These are phyloP conservation scores for Aspergillus biplanus DNA, from an alignment of 495 filamentous ascomycete species.

Conservation along the genomic window DNA sequence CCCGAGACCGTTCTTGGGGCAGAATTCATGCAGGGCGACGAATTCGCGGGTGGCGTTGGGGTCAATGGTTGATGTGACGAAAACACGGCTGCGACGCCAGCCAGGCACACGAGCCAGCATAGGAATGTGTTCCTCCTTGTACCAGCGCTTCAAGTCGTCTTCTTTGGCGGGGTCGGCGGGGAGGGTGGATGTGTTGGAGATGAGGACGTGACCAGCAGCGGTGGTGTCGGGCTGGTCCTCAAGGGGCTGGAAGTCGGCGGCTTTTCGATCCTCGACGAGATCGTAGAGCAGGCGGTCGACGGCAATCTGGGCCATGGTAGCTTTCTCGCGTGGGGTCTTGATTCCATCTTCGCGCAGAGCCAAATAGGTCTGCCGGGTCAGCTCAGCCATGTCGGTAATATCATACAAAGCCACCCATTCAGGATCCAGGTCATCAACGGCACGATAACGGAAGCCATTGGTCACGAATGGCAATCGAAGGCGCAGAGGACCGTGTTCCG, in stretches of 20 bases:
- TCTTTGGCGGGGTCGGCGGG: constrained; percentile 56
- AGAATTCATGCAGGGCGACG: constrained; percentile 72
- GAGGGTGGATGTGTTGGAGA: constrained; percentile 63
- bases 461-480: constrained; percentile 71
- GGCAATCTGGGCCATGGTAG: constrained; percentile 73
- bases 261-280: constrained; percentile 56
- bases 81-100: constrained; percentile 71
- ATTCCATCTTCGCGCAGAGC: constrained; percentile 64
- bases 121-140: constrained; percentile 69
- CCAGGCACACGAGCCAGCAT: constrained; percentile 74
- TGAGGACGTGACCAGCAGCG: constrained; percentile 61
- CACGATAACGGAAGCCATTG: constrained; percentile 79
- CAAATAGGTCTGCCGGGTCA: constrained; percentile 68
- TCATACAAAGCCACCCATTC: constrained; percentile 82
- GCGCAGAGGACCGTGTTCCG: constrained; percentile 80
- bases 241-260: constrained; percentile 55
- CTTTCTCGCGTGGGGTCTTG: constrained; percentile 72
- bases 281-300: constrained; percentile 73
- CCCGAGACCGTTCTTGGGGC: constrained; percentile 62
- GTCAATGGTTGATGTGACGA: constrained; percentile 60
- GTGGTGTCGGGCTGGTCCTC: constrained; percentile 61
- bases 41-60: constrained; percentile 54
- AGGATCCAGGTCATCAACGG: constrained; percentile 59
- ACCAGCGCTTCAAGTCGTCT: constrained; percentile 66
- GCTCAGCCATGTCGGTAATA: constrained; percentile 69